These are phyloP conservation scores for Fomitopsis serialis DNA, from an alignment of 768 basidiomycete genomes.

Conservation along the genomic window DNA sequence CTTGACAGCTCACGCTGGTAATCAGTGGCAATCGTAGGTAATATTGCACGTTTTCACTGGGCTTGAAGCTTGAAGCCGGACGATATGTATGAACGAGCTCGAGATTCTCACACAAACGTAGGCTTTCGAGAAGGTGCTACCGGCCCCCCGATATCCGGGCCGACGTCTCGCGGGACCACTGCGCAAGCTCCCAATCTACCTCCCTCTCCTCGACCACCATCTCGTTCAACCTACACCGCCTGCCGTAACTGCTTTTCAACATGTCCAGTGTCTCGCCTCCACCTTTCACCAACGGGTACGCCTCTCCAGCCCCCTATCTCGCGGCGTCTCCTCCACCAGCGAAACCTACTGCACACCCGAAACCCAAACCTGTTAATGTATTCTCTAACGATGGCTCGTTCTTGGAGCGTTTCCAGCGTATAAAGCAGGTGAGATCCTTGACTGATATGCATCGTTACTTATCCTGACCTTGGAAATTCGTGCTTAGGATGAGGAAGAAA, in stretches of 20 bases:
- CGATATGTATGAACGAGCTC: no score
- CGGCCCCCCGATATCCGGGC: neutral
- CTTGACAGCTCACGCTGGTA: no score
- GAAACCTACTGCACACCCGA: conserved; percentile 21
- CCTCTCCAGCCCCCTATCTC: conserved; percentile 17
- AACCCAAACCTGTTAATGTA: conserved; percentile 48
- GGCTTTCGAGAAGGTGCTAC: conserved; percentile 5
- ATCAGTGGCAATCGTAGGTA: no score
- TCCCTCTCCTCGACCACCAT: neutral
- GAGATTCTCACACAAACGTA: no score
- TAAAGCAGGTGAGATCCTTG: conserved; percentile 40
- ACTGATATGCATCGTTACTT: neutral
- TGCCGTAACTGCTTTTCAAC: neutral
- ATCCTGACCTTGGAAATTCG: neutral
- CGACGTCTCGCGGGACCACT: no score
- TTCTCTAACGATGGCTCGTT: conserved; percentile 71
- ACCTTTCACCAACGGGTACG: conserved; percentile 22
- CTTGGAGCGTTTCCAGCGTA: conserved; percentile 55
- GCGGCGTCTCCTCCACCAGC: conserved; percentile 21
- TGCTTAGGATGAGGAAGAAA: conserved; percentile 49
- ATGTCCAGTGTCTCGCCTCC: conserved; percentile 19
- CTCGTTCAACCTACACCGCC: no score
- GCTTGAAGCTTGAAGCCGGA: no score
- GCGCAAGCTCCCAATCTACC: no score
- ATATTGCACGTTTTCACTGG: conserved; percentile 3